A percentile compares a stretch with the other conserved stretches of the same genome.
Evolutionary conservation across 2,329 filamentous ascomycete genomes (phyloP).

Genomic region (Byssoonygena ceratinophila): DNA sequence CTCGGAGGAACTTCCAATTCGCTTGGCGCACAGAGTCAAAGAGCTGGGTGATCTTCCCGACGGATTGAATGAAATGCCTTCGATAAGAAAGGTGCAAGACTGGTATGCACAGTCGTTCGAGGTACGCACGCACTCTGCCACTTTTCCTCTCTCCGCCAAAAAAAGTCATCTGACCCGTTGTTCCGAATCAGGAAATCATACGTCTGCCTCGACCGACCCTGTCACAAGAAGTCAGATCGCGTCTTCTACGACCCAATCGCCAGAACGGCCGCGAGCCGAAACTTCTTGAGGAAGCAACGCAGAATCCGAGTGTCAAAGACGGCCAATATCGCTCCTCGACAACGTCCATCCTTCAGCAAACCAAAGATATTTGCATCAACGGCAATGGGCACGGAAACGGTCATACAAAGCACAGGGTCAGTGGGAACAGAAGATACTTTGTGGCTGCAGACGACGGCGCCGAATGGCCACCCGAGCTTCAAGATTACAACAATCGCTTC

Average conservation of each 20-base stretch:
- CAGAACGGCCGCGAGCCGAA: slow-evolving; percentile 49
- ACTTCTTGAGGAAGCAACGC: slow-evolving; percentile 69
- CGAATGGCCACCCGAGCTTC: slow-evolving; percentile 88
- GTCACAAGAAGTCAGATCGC: slow-evolving; percentile 62
- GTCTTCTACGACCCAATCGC: slow-evolving; percentile 50
- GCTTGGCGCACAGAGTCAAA: slow-evolving; percentile 88
- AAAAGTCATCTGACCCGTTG: slow-evolving; percentile 16
- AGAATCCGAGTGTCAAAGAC: slow-evolving; percentile 77
- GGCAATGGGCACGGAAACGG: slow-evolving; percentile 38
- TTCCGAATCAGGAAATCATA: slow-evolving; percentile 62
- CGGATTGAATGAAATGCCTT: slow-evolving; percentile 95
- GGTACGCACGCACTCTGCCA: slow-evolving; percentile 49
- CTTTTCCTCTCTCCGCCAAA: slow-evolving; percentile 15
- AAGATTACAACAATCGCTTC: slow-evolving; percentile 88
- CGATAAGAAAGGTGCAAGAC: slow-evolving; percentile 85
- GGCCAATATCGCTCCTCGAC: slow-evolving; percentile 60
- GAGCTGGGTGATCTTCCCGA: slow-evolving; percentile 87
- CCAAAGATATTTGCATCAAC: slow-evolving; percentile 43
- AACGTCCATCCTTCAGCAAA: slow-evolving; percentile 19
- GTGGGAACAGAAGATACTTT: slow-evolving; percentile 64
- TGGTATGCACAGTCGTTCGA: slow-evolving; percentile 99
- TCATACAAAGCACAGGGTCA: slow-evolving; percentile 39
- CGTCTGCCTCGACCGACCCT: slow-evolving; percentile 68
- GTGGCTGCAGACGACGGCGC: slow-evolving; percentile 76
- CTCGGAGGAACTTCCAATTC: slow-evolving; percentile 93